A percentile compares a stretch with the other conserved stretches of the same genome.
phyloP scores from a whole-genome alignment of 2,329 filamentous ascomycete genomes.

The Trichoderma gracile region DNA sequence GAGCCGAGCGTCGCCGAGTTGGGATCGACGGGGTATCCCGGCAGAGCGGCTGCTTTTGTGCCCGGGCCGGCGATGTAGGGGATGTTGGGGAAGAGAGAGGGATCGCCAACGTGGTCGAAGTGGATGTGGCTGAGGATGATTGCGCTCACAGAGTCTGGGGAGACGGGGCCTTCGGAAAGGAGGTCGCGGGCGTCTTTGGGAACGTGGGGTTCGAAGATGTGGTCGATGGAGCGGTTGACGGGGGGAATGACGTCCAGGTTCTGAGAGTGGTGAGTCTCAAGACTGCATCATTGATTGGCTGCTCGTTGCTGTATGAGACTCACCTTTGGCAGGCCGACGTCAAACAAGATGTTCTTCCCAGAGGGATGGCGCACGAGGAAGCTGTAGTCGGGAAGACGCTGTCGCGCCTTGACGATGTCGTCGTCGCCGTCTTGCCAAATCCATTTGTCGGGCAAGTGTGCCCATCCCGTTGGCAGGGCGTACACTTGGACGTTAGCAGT shows the following conservation, averaged over 20 bases:
- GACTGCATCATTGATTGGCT: background rate
- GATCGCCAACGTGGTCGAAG: background rate
- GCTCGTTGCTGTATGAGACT: too few relatives aligned
- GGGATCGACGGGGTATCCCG: background rate
- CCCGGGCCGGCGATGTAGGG: background rate
- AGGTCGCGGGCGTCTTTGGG: constrained; percentile 4
- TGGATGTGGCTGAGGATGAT: background rate
- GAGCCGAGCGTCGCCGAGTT: background rate
- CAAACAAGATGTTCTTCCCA: constrained; percentile 2
- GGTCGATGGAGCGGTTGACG: background rate
- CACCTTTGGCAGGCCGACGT: background rate
- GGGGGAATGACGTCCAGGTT: background rate
- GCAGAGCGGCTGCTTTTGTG: background rate
- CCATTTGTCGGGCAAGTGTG: background rate
- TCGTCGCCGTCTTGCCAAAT: background rate
- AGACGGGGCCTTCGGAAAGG: background rate
- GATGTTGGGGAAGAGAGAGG: background rate
- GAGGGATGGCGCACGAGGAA: background rate
- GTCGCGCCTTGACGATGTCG: background rate
- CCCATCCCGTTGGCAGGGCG: constrained; percentile 1
- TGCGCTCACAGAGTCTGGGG: background rate
- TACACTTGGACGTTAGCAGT: background rate
- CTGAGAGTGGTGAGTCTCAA: background rate
- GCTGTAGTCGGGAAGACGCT: background rate
- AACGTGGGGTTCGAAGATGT: background rate